phyloP scores from a whole-genome alignment of 2,329 filamentous ascomycete species.

The Rosellinia necatrix region DNA sequence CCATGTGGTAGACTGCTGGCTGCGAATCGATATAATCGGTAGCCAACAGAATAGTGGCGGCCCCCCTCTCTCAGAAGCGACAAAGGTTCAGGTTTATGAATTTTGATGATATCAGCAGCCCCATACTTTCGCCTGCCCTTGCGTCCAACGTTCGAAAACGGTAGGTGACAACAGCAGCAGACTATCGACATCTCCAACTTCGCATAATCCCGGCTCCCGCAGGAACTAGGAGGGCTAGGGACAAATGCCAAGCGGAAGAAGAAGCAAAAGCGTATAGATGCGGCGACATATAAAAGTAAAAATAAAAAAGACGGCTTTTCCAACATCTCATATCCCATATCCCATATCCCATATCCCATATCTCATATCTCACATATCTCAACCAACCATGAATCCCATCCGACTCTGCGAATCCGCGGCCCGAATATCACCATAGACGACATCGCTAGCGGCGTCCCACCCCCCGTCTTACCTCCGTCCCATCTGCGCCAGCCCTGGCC shows the following conservation, averaged over 20 bases:
- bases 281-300: background rate
- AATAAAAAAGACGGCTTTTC: too few species aligned
- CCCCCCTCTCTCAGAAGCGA: constrained; percentile 6
- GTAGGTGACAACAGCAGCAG: constrained; percentile 10
- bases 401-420: constrained; percentile 10
- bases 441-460: constrained; percentile 17
- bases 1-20: background rate
- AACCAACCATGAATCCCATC: constrained; percentile 1
- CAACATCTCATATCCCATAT: too few species aligned
- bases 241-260: constrained; percentile 1
- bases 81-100: constrained; percentile 6
- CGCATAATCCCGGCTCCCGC: background rate
- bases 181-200: constrained; percentile 1
- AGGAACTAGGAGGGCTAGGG: background rate
- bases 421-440: constrained; percentile 20
- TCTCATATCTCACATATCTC: too few species aligned
- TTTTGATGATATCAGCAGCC: constrained; percentile 10
- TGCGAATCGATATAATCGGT: constrained; percentile 1
- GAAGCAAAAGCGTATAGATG: background rate
- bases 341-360: too few species aligned
- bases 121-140: background rate
- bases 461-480: constrained; percentile 19
- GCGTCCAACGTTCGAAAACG: constrained; percentile 6
- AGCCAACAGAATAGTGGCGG: constrained; percentile 2
- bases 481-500: constrained; percentile 4